Evolutionary conservation across 1,284 basidiomycete species (phyloP), one percentile per base, ranked within the genome.

Genomic region (Puccinia hordei): DNA sequence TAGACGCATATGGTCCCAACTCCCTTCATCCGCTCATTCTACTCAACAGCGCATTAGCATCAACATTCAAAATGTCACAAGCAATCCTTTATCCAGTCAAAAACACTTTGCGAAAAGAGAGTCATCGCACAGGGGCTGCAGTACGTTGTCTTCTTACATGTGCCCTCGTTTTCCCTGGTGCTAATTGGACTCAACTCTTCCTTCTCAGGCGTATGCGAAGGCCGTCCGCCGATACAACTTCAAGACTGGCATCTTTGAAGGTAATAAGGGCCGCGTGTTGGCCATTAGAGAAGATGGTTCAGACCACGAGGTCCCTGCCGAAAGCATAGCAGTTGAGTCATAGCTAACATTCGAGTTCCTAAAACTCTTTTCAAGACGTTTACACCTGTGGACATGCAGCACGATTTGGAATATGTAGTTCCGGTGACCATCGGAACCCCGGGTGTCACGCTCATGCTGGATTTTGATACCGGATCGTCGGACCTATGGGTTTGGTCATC

Each of bases 331-430:
- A 68, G 79, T 71, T 73, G 24, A 35, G 72, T 57, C 30, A 15
- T 24, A 73, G 30, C 6, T 22, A 17, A 66, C 33, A 55, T 24
- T n/a, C 10, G n/a, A 2, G 2, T 15, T 53, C 3, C 17, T 30
- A 27, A 38, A 51, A 71, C 17, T 22, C 0, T 35, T 33, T 53
- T 53, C 49, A 33, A 68, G 24, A 51, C 27, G 1, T 55, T 77
- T 22, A 63, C 63, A 53, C 35, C 24, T 72, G 38, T 41, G 17
- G n/a, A n/a, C n/a, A 24, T 44, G 49, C 85, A 87, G 84, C 86
- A 87, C 73, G 86, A 86, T 75, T 79, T 84, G n/a, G 86, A 87
- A 82, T 87, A 87, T 74, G 86, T 87, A 61, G 86, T 87, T 22
- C 84, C 84, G 4, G 86, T 87, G 57, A 86, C 83, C 80, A 85